Conservation (phyloP, 352 stramenopile species). For the Globisporangium cystogenes region DNA sequence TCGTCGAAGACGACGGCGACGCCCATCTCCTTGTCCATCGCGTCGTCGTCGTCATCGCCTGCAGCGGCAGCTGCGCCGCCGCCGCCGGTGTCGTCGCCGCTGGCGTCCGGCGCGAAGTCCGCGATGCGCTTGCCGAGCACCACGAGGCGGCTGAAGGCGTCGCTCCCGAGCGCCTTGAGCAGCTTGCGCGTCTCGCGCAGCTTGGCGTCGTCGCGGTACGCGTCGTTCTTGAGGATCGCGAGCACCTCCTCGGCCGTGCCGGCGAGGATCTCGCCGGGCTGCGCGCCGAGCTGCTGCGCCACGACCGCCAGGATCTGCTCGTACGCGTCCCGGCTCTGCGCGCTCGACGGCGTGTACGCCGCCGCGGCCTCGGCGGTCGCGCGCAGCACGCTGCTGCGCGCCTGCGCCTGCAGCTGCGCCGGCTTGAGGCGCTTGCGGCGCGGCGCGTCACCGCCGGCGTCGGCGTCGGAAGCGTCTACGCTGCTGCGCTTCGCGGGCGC, state of each 20-base stretch:
- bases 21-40: slow-evolving; percentile 97
- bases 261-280: slow-evolving; percentile 88
- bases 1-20: slow-evolving; percentile 98
- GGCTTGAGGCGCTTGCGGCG: neutral
- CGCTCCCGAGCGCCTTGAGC: slow-evolving; percentile 68
- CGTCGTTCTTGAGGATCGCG: slow-evolving; percentile 89
- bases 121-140: slow-evolving; percentile 83
- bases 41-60: slow-evolving; percentile 42
- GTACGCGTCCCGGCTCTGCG: slow-evolving; percentile 85
- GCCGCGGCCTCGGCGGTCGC: slow-evolving; percentile 68
- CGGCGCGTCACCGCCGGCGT: neutral
- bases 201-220: slow-evolving; percentile 82
- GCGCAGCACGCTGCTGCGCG: slow-evolving; percentile 53
- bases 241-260: slow-evolving; percentile 92
- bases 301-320: slow-evolving; percentile 86
- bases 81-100: neutral
- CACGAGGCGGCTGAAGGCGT: slow-evolving; percentile 82
- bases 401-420: slow-evolving; percentile 21
- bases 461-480: no score
- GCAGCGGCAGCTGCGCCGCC: slow-evolving; percentile 16
- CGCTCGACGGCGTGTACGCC: slow-evolving; percentile 86
- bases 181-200: slow-evolving; percentile 80
- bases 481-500: slow-evolving; percentile 31
- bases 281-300: slow-evolving; percentile 70
- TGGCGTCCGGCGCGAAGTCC: slow-evolving; percentile 69